Evolutionary conservation across 352 stramenopile species (phyloP), one percentile per base, ranked within the genome.

Genomic region (Pythium utonaiense): DNA sequence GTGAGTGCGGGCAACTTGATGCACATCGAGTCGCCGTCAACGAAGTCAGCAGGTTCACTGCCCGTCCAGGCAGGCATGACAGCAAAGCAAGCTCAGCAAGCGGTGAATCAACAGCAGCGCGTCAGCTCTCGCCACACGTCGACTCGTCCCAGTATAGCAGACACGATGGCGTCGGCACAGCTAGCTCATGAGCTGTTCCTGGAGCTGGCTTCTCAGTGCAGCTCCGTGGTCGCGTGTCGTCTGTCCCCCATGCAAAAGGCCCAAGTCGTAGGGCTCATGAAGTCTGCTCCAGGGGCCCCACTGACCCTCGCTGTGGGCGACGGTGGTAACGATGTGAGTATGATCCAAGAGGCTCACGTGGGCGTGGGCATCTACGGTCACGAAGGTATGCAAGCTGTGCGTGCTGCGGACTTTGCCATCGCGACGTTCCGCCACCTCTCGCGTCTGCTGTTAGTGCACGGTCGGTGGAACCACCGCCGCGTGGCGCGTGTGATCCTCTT

Each of bases 291-390:
- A 6, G 78, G 75, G 1, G 69, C 80, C 17, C 95, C 83, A 0
- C 42, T 95, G 13, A 98, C 96, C 0, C 75, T 99, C 6, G 96
- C 97, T 6, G 98, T 99, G 51, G 98, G 98, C 19, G 97, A 99
- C 73, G 98, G 97, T 42, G 97, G 97, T 1, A 99, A 99, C 66
- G 98, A 99, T 67, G 97, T 99, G 22, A 96, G 95, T 55, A 99
- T 99, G 97, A 99, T 99, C 58, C 96, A 99, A 80, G 96, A 98
- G 73, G 97, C 97, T 31, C 93, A 99, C 52, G 93, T 99, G 42
- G 98, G 98, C 27, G 93, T 99, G 51, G 97, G 98, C 3, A 99
- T 99, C 58, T 98, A 96, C 44, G 97, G 98, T 7, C 89, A 99
- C 55, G 98, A 99, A 85, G 97, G 83, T 16, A 95, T 96, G 84